Base-by-base conservation (phyloP, 1,284 basidiomycete species). In the Peniophora sp. region DNA sequence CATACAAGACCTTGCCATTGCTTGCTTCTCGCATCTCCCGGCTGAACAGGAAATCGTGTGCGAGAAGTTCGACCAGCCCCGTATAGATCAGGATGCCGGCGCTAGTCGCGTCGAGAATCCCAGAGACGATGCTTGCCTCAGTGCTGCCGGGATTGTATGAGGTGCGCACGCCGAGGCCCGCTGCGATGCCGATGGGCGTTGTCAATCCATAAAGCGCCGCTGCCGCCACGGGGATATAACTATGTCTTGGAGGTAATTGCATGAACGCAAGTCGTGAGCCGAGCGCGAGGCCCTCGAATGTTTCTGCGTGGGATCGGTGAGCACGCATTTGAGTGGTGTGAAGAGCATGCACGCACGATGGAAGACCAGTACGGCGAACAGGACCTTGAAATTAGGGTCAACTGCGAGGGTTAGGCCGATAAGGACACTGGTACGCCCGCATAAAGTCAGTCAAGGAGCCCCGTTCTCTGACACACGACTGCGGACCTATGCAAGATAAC, bases 341-440 rank as follows among this genome's bases (percentile, higher is more conserved):
- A 6, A n/a, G 38, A 23, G 38, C 41, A 45, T 19, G 6, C 22
- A 69, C 73, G 59, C 54, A 91, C 89, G 91, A 63, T 94, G 92
- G 69, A 95, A 97, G 63, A 96, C 73, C 57, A 98, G 70, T 53
- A 98, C 95, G 54, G 94, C 72, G 64, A 98, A 95, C 19, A 99
- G 80, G 11, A 89, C 69, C 56, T 79, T 88, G 69, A 99, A 98
- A 47, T 80, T 65, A 23, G 78, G 69, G 60, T 89, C 82, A 32
- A 96, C 92, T 19, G 93, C 94, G 45, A 99, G 81, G 0, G 96
- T 98, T 22, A 99, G 71, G 1, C 96, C 96, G 59, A 99, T 93
- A 57, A 99, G 79, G 41, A 97, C 64, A 61, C 84, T 84, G 46
- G 2, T 20, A 27, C 23, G 12, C 38, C 9, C 32, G 23, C 22